These are phyloP conservation scores for Purshia tridentata DNA, from an alignment of 306 rosid genomes.

Conservation along the genomic window DNA sequence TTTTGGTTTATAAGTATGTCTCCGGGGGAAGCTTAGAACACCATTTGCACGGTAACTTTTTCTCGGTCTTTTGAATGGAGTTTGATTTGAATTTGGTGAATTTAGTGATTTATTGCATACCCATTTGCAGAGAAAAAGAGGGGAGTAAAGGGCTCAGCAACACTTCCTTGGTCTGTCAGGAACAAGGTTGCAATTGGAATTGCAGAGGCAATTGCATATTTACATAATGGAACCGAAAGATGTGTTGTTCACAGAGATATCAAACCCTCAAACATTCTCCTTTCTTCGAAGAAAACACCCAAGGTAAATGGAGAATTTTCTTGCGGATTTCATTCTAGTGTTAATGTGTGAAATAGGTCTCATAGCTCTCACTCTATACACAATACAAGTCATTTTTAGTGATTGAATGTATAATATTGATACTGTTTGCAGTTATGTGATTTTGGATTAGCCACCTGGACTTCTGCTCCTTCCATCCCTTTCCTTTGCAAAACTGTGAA, in stretches of 20 bases:
- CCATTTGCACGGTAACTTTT: conserved; percentile 70
- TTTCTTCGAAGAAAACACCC: conserved; percentile 78
- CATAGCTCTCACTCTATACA: background rate
- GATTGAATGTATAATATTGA: conserved; percentile 25
- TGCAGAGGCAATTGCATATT: conserved; percentile 78
- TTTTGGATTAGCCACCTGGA: conserved; percentile 98
- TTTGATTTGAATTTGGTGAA: conserved; percentile 19
- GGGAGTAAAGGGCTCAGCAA: conserved; percentile 45
- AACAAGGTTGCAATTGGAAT: conserved; percentile 87
- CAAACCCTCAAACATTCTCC: conserved; percentile 94
- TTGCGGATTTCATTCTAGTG: conserved; percentile 11
- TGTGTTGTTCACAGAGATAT: conserved; percentile 93
- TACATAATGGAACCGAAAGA: conserved; percentile 91
- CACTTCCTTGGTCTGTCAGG: conserved; percentile 83
- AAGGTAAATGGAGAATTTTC: conserved; percentile 49
- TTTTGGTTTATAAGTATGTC: conserved; percentile 84
- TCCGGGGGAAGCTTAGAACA: conserved; percentile 93
- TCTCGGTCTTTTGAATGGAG: conserved; percentile 14
- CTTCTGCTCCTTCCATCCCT: conserved; percentile 94
- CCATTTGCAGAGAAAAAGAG: conserved; percentile 66
- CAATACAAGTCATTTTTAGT: conserved; percentile 1
- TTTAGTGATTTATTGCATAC: conserved; percentile 24
- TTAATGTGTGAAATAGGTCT: background rate
- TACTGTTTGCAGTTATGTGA: conserved; percentile 65
- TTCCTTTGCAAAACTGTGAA: conserved; percentile 97